phyloP scores from a whole-genome alignment of 768 basidiomycete species.

The Leccinum broughii region DNA sequence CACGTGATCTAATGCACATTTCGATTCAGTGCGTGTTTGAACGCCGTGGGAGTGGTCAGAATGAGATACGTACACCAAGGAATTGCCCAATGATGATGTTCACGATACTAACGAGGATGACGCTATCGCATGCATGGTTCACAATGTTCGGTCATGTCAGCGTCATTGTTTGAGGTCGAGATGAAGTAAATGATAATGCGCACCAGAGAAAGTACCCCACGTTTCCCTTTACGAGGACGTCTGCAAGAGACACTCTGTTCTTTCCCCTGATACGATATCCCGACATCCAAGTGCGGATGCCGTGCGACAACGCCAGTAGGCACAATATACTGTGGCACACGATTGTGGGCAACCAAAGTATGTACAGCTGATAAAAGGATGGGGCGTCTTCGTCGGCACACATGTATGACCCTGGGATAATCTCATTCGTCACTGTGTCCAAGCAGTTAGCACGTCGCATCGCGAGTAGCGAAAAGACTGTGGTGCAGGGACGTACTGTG shows the following conservation, averaged over 20 bases:
- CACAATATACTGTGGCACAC: conserved; percentile 6
- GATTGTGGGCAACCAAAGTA: conserved; percentile 14
- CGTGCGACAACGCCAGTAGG: conserved; percentile 5
- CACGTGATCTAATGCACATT: neutral
- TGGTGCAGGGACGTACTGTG: neutral
- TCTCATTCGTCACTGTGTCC: neutral
- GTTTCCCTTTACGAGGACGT: conserved; percentile 1
- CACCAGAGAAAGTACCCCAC: conserved; percentile 4
- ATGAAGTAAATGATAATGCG: neutral
- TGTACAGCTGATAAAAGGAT: conserved; percentile 3
- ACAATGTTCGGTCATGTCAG: neutral
- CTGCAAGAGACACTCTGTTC: neutral
- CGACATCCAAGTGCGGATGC: neutral
- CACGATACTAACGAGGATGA: neutral
- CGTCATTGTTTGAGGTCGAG: neutral
- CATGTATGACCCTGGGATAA: neutral
- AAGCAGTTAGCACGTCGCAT: neutral
- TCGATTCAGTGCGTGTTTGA: neutral
- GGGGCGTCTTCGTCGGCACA: neutral
- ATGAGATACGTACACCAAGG: conserved; percentile 6
- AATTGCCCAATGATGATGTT: neutral
- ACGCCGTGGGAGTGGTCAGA: neutral
- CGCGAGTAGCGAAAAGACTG: no score
- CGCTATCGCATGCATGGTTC: neutral
- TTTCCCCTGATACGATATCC: no score